Conservation (phyloP, 805 yeast species). For the Wickerhamiella spandovensis region DNA sequence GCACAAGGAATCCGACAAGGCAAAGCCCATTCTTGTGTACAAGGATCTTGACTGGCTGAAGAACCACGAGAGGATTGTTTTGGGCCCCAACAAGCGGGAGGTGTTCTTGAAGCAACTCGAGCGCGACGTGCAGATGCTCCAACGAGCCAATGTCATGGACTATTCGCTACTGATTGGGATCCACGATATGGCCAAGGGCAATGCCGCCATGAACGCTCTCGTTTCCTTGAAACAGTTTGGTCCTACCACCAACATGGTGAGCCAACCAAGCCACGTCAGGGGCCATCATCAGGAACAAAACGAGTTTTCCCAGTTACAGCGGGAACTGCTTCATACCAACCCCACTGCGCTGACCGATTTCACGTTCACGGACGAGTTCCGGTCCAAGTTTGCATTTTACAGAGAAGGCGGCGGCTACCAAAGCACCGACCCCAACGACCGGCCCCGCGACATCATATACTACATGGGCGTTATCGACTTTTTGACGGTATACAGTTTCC, state of each 20-base stretch:
- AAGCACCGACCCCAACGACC: slow-evolving; percentile 50
- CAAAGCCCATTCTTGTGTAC: slow-evolving; percentile 33
- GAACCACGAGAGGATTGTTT: slow-evolving; percentile 43
- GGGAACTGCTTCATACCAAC: slow-evolving; percentile 21
- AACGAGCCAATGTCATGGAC: slow-evolving; percentile 82
- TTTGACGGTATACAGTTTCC: slow-evolving; percentile 45
- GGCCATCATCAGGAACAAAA: slow-evolving; percentile 12
- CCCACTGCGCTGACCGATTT: slow-evolving; percentile 24
- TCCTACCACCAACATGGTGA: slow-evolving; percentile 6
- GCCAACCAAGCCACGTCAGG: slow-evolving; percentile 5
- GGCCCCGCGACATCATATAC: slow-evolving; percentile 56
- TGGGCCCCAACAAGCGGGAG: slow-evolving; percentile 59
- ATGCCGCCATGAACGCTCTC: slow-evolving; percentile 24
- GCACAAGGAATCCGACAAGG: slow-evolving; percentile 11
- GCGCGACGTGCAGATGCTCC: slow-evolving; percentile 59
- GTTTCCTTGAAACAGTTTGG: slow-evolving; percentile 17
- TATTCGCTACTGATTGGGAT: slow-evolving; percentile 82
- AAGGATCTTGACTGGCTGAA: slow-evolving; percentile 88
- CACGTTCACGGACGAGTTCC: slow-evolving; percentile 21
- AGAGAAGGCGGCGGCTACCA: slow-evolving; percentile 75
- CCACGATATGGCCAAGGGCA: slow-evolving; percentile 58
- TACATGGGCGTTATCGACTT: slow-evolving; percentile 92
- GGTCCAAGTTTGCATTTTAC: slow-evolving; percentile 43
- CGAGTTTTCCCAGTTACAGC: slow-evolving; percentile 24
- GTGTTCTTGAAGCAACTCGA: slow-evolving; percentile 56